These are phyloP conservation scores for Yarrowia deformans DNA, from an alignment of 805 yeast genomes.

Conservation along the genomic window DNA sequence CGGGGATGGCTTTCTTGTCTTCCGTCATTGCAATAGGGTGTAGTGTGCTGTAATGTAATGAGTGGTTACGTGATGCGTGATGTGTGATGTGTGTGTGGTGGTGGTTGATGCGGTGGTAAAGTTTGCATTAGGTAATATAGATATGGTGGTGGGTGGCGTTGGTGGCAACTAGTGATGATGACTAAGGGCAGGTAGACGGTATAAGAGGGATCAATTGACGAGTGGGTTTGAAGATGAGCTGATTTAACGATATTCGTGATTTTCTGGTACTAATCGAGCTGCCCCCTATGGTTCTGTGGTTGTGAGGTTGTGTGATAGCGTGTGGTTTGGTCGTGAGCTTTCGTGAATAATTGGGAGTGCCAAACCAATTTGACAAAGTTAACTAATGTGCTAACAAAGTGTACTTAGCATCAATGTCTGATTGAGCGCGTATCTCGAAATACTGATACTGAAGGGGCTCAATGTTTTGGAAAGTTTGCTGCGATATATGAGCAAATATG, in stretches of 20 bases:
- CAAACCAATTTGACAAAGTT: too few relatives aligned
- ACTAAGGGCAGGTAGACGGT: neutral
- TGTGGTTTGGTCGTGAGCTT: conserved; percentile 1
- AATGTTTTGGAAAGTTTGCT: too few relatives aligned
- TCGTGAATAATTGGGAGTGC: neutral
- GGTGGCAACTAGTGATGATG: neutral
- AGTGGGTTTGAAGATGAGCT: too few relatives aligned
- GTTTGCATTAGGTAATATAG: conserved; percentile 12
- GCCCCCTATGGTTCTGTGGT: too few relatives aligned
- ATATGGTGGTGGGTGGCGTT: conserved; percentile 12
- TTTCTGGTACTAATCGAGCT: too few relatives aligned
- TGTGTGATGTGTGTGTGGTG: neutral
- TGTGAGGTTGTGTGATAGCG: conserved; percentile 4
- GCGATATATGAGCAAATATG: too few relatives aligned
- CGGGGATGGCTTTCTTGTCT: conserved; percentile 60
- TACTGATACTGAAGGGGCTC: too few relatives aligned
- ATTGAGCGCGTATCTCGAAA: too few relatives aligned
- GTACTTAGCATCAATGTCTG: too few relatives aligned
- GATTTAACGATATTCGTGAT: too few relatives aligned
- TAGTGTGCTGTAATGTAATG: conserved; percentile 4
- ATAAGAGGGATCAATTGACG: neutral
- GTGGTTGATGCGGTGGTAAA: conserved; percentile 22
- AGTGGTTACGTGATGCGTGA: neutral
- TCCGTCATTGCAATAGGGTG: conserved; percentile 18
- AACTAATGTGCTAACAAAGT: too few relatives aligned